Evolutionary conservation across 2,329 filamentous ascomycete genomes (phyloP), one percentile per base, ranked within the genome.

Genomic region (Thielaviopsis ethacetica): DNA sequence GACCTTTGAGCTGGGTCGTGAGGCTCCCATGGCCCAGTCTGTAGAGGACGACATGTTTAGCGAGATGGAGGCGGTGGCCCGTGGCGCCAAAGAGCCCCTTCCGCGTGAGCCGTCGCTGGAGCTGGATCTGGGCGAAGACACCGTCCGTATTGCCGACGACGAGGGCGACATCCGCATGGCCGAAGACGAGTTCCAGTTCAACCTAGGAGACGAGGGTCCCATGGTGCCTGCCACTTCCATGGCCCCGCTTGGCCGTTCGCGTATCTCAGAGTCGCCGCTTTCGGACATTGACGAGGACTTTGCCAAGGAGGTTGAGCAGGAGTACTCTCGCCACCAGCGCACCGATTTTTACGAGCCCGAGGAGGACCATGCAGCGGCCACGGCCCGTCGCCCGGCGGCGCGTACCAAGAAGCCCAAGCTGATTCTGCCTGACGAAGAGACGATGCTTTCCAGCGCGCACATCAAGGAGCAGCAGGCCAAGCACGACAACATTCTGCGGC

Each of bases 1-100:
- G 62, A 93, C 84, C 66, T 84, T 96, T 61, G 93, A 98, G 83
- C 78, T 89, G 65, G 93, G 91, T 67, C 86, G 91, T 83, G 85
- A 95, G 65, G 91, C 87, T 21, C 84, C 87, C 4, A 76, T 81
- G 17, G 76, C 85, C 24, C 77, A 81, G 53, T 75, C 82, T 1
- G 72, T 84, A 21, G 87, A 88, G 63, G 84, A 88, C 47, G 83
- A 87, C 63, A 80, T 91, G 57, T 73, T 84, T 62, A 80, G 79
- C 62, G 84, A 88, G 60, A 67, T 84, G 44, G 82, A 84, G 63
- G 71, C 81, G 5, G 74, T 78, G 61, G 68, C 78, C 10, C 75
- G 74, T 53, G 72, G 79, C 60, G 54, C 24, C 3, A 84, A 85
- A 65, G 78, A 77, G 30, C 53, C 57, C 15, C 38, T 50, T 15